Evolutionary conservation across 352 stramenopile species (phyloP), one percentile per base, ranked within the genome.

Genomic region (Plasmopara muralis): DNA sequence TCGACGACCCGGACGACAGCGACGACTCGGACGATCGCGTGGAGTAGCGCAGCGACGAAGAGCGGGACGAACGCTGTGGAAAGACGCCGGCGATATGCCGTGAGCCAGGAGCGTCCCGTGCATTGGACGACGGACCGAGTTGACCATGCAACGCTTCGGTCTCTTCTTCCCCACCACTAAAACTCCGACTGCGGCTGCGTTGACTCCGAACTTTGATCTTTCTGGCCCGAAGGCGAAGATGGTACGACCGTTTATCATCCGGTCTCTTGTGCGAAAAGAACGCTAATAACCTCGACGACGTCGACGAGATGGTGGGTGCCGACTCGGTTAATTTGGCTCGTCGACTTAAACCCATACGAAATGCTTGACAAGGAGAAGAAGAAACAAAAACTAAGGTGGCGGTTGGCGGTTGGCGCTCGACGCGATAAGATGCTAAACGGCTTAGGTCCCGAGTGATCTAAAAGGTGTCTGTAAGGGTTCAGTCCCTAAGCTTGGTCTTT

Each of bases 251-350:
- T 31, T 49, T 47, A 20, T 15, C 6, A 10, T 57, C 43, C 12
- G 53, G 53, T 41, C 55, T 61, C 20, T 65, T 62, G 30, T 65
- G 53, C 7, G 54, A 64, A 39, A 72, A 72, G 62, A 72, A 66
- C 31, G 64, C 55, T 34, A 72, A 46, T 33, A 72, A 57, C 4
- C 60, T 47, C 4, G 50, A 43, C 2, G 55, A 68, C 16, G 57
- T 39, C 4, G 62, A 58, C 18, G 57, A 38, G 6, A 51, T 33
- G 13, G 46, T 42, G 6, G 49, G 28, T 33, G 29, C 5, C 5
- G 56, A 16, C 43, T 61, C 59, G 46, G 43, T 43, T n/a, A 38
- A 8, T 43, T 66, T 72, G 12, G 62, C 38, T 31, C 53, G 49
- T 10, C 59, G 64, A 60, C 52, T 63, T 30, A 72, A 38, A 18